Base-by-base conservation (phyloP, 441 rosid species). In the Cnidoscolus chayamansa region DNA sequence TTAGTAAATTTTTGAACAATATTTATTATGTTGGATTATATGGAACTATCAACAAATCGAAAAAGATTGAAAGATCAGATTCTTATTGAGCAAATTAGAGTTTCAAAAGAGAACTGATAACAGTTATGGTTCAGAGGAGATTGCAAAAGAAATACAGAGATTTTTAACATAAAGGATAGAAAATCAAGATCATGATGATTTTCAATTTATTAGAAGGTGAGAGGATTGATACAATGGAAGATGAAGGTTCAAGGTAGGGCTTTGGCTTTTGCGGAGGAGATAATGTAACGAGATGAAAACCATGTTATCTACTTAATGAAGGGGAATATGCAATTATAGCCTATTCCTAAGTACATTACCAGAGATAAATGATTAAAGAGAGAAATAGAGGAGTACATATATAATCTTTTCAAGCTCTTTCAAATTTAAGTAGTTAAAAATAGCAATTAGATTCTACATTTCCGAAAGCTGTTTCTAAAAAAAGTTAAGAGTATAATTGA, bases 101-200 rank as follows among this genome's bases (percentile, higher is more conserved):
- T 66, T 66, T 31, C 7, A 8, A 13, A 13, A 20, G 19, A 45
- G 15, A 31, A 25, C 32, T 0, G 8, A 3, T 4, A 50, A 12
- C 4, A 15, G 17, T 8, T 16, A 49, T 43, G 57, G 58, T 50
- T 66, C 70, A 58, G 70, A 66, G 58, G 30, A 31, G 45, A 66
- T n/a, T 17, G 58, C 7, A 59, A 13, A 13, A 2, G 16, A 10
- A 4, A 47, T 3, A 9, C 4, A 25, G 10, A 13, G 69, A 16
- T 1, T 9, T 10, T 6, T 8, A 8, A 53, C 5, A 53, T 9
- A 16, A n/a, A 1, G 7, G 25, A 53, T 13, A 30, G 57, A 16
- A 16, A 50, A 2, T 9, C 48, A 30, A 47, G 54, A 25, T 66
- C 48, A 66, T 58, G 66, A 20, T 1, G 3, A 3, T 4, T 30